These are phyloP conservation scores for Omphalotus guepiniiformis DNA, from an alignment of 768 basidiomycete species.

Conservation along the genomic window DNA sequence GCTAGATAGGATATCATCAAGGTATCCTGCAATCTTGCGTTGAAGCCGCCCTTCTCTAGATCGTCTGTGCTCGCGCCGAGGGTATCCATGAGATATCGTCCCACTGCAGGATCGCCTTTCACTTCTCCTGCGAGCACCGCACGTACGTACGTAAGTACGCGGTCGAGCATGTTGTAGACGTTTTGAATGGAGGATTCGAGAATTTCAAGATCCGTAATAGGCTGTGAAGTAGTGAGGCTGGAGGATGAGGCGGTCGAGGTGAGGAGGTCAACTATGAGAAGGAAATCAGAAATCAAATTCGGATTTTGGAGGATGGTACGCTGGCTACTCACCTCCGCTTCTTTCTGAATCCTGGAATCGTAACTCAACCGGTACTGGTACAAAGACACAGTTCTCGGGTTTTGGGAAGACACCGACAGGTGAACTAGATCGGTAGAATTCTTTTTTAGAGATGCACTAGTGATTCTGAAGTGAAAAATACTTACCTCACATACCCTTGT, in stretches of 20 bases:
- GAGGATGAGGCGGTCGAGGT: constrained; percentile 43
- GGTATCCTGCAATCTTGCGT: constrained; percentile 80
- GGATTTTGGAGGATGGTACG: not conserved
- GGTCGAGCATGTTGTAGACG: constrained; percentile 77
- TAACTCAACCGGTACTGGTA: constrained; percentile 86
- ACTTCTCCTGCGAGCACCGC: constrained; percentile 74
- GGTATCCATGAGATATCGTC: constrained; percentile 88
- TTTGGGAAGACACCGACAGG: constrained; percentile 87
- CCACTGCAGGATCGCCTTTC: constrained; percentile 79
- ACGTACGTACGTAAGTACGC: constrained; percentile 81
- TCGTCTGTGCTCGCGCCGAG: constrained; percentile 68
- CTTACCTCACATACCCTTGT: constrained; percentile 82
- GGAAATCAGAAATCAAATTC: not conserved
- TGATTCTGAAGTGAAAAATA: constrained; percentile 7
- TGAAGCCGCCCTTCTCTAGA: constrained; percentile 56
- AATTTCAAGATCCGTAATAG: constrained; percentile 66
- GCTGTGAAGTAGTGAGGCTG: constrained; percentile 45
- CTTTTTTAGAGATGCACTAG: constrained; percentile 1
- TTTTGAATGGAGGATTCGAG: constrained; percentile 69
- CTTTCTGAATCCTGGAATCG: constrained; percentile 81
- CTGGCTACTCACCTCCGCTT: constrained; percentile 64
- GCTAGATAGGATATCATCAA: constrained; percentile 94
- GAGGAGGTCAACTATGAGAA: constrained; percentile 70
- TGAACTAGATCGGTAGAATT: constrained; percentile 50
- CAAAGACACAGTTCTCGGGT: constrained; percentile 93